Evolutionary conservation across 306 rosid genomes (phyloP), one percentile per base, ranked within the genome.

Genomic region (Rosa persica): DNA sequence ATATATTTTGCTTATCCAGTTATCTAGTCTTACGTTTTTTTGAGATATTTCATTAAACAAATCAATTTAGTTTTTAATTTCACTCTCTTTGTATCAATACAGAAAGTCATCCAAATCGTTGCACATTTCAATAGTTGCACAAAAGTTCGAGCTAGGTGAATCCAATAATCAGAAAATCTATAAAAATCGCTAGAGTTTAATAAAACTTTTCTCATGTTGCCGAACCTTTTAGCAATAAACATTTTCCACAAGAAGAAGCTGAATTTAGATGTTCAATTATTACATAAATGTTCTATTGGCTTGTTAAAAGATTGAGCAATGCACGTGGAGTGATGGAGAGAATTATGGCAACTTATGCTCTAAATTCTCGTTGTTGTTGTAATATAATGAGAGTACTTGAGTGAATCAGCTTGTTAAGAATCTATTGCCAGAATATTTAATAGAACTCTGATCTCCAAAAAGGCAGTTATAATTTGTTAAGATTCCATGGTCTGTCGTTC

Each of bases 321-420:
- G 11, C 83, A 83, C 61, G 79, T 74, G 83, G 80, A 57, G 44
- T 55, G 68, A 38, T 65, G 20, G n/a, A 65, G 38, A 48, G 16
- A 78, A 73, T 25, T 17, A 22, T 23, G 11, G 67, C 68, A 78
- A 51, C 34, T 72, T 82, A 68, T 19, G 60, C 57, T 67, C 44
- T 23, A 36, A 36, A 38, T 38, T 67, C 48, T 27, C 5, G 20
- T 16, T 23, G 38, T 68, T 42, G 44, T 10, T 55, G n/a, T 40
- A 9, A 8, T 15, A 5, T 4, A 36, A 2, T n/a, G 23, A 5
- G 42, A 19, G 55, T 27, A 25, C 58, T 7, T 38, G 54, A 48
- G 16, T 73, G 43, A 48, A 2, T 49, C 15, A 10, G 36, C 5
- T 79, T 1, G 11, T n/a, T 22, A 15, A 57, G 39, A 57, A 9